Evolutionary conservation across 345 rosid genomes (phyloP).

Genomic region (Salix exigua): DNA sequence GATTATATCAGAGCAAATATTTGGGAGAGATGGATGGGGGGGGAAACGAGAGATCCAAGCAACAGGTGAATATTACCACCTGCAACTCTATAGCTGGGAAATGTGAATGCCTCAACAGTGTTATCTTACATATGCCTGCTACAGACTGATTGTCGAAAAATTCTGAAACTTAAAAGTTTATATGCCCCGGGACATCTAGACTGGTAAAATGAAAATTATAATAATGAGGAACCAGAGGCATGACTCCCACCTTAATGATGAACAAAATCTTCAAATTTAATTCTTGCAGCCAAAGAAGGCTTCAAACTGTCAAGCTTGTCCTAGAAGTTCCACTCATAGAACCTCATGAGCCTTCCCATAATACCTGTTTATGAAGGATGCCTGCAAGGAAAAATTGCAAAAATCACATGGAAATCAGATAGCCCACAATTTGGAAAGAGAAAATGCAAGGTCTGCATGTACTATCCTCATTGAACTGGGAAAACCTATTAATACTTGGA

Average conservation of each 20-base stretch:
- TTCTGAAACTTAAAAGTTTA: neutral
- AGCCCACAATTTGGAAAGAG: neutral
- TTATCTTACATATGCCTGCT: constrained; percentile 11
- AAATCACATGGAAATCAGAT: neutral
- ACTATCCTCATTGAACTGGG: neutral
- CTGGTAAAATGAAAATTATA: neutral
- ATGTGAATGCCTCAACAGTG: constrained; percentile 1
- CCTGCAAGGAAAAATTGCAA: constrained; percentile 43
- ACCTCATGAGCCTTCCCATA: constrained; percentile 84
- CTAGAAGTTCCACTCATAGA: constrained; percentile 31
- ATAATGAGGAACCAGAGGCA: neutral
- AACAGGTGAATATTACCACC: neutral
- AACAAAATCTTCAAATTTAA: neutral
- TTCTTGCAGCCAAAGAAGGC: neutral
- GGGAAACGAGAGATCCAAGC: neutral
- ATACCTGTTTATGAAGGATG: constrained; percentile 76
- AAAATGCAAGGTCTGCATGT: neutral
- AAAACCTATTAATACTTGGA: neutral
- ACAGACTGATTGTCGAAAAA: neutral
- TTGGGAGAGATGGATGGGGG: neutral
- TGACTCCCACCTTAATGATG: constrained; percentile 1
- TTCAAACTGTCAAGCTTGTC: neutral
- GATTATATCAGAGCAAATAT: neutral
- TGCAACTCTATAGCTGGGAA: neutral
- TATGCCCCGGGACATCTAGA: neutral